Evolutionary conservation across 2,329 filamentous ascomycete genomes (phyloP), one percentile per base, ranked within the genome.

Genomic region (Hymenoscyphus scutula): DNA sequence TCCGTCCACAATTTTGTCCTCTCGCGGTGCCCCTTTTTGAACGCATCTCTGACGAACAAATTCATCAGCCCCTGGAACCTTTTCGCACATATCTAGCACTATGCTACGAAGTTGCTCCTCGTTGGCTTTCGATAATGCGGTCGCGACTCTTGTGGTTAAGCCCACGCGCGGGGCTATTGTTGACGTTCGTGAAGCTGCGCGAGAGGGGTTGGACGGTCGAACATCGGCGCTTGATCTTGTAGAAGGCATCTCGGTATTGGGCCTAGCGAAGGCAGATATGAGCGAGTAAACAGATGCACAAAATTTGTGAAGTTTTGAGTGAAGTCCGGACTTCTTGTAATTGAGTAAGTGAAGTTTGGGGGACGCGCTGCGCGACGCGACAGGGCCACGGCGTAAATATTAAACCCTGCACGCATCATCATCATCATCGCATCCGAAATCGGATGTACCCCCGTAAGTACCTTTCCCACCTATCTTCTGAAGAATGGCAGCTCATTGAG

Each of bases 41-140:
- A 48, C 41, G 19, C 41, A 48, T 48, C 41, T 48, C 41, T 48
- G 41, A 19, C 41, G 41, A 25, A 48, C 41, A 48, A 48, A 48
- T 23, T 48, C 41, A 48, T 48, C 41, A 23, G 41, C 41, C 5
- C 41, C 41, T 19, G 41, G 41, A 48, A 48, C 41, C 41, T 48
- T 19, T 23, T 48, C 41, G 41, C 41, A 48, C 41, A 48, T 48
- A 48, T 25, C 41, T 10, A 48, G 23, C n/a, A 48, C 10, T 25
- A 48, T 48, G 7, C 41, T 48, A 48, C 41, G 41, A 6, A 48
- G 7, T 25, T 48, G n/a, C 41, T 48, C 41, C 41, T 48, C 41
- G 41, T 23, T 48, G 2, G 41, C 41, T 48, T 48, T 48, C 3
- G 41, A 48, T 48, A 48, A 48, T 7, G 41, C 41, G 41, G 41